A percentile compares a stretch with the other conserved stretches of the same genome.
Evolutionary conservation across 2,329 filamentous ascomycete species (phyloP).

Genomic region (Boeremia lycopersici): DNA sequence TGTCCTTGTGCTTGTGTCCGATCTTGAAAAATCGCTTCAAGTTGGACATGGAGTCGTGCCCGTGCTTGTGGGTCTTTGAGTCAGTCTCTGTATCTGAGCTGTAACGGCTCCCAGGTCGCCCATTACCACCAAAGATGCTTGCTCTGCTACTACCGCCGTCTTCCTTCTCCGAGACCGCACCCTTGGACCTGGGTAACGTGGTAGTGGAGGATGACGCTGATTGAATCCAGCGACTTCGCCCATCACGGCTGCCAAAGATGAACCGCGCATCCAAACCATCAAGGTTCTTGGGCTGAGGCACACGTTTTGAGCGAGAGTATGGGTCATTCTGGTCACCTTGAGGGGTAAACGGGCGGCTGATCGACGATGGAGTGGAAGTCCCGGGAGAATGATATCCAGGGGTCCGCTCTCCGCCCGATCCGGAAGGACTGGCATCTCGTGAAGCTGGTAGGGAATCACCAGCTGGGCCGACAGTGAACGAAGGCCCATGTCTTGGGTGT

Average conservation of each 20-base stretch:
- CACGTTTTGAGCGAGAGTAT: constrained; percentile 81
- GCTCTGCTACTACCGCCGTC: constrained; percentile 56
- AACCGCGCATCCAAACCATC: constrained; percentile 79
- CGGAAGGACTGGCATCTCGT: constrained; percentile 67
- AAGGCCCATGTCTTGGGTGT: constrained; percentile 56
- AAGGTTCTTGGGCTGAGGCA: constrained; percentile 69
- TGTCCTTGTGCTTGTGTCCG: constrained; percentile 64
- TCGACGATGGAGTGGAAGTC: constrained; percentile 63
- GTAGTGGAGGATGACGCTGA: constrained; percentile 40
- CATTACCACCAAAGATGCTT: constrained; percentile 59
- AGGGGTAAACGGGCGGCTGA: constrained; percentile 76
- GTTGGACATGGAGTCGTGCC: constrained; percentile 85
- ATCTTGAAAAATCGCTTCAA: constrained; percentile 96
- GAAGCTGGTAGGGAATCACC: constrained; percentile 61
- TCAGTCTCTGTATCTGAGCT: constrained; percentile 49
- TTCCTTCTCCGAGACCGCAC: constrained; percentile 44
- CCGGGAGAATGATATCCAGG: constrained; percentile 51
- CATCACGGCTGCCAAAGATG: constrained; percentile 79
- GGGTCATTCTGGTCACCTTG: constrained; percentile 82
- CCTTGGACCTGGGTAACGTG: constrained; percentile 53
- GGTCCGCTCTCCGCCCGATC: constrained; percentile 57
- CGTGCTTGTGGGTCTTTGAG: constrained; percentile 49
- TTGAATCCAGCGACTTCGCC: constrained; percentile 61
- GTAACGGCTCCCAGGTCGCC: constrained; percentile 57
- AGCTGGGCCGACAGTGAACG: constrained; percentile 63